Conservation (phyloP, 2,329 filamentous ascomycete genomes). For the Coniella vitis region DNA sequence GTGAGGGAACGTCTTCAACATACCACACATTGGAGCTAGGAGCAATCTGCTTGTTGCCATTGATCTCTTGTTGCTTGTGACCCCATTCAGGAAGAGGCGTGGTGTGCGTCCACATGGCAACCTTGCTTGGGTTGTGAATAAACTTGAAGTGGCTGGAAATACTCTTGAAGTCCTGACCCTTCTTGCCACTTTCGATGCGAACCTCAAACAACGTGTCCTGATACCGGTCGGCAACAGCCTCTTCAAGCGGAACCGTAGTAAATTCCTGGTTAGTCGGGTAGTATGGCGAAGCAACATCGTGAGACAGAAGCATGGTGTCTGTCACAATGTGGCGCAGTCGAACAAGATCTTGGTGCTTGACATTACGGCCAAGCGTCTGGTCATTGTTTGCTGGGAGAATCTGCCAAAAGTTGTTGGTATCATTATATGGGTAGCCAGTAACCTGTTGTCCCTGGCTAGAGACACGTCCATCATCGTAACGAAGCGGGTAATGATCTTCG, state of each 20-base stretch:
- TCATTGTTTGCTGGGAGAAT: conserved; percentile 65
- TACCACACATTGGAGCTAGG: conserved; percentile 93
- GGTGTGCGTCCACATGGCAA: conserved; percentile 98
- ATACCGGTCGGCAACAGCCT: conserved; percentile 65
- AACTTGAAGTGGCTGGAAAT: conserved; percentile 93
- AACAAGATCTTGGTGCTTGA: conserved; percentile 79
- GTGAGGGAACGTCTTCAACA: conserved; percentile 81
- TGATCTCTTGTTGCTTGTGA: conserved; percentile 96
- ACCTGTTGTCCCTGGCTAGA: conserved; percentile 98
- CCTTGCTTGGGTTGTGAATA: conserved; percentile 87
- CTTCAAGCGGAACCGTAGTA: conserved; percentile 68
- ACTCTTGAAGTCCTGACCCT: conserved; percentile 77
- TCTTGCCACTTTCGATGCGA: conserved; percentile 79
- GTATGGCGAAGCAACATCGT: conserved; percentile 94
- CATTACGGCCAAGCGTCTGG: conserved; percentile 51
- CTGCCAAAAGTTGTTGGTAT: conserved; percentile 99
- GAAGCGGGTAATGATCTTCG: conserved; percentile 77
- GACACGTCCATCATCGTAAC: conserved; percentile 95
- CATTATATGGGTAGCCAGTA: conserved; percentile 94
- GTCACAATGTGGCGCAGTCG: conserved; percentile 83
- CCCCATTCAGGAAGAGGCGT: conserved; percentile 96
- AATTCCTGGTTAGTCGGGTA: conserved; percentile 99
- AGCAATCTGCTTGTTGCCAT: conserved; percentile 92
- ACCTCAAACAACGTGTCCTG: conserved; percentile 94
- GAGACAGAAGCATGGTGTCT: conserved; percentile 78